Percentiles rank a stretch among this genome's conserved stretches.
phyloP scores from a whole-genome alignment of 2,329 filamentous ascomycete species.

The Phoma sp. region DNA sequence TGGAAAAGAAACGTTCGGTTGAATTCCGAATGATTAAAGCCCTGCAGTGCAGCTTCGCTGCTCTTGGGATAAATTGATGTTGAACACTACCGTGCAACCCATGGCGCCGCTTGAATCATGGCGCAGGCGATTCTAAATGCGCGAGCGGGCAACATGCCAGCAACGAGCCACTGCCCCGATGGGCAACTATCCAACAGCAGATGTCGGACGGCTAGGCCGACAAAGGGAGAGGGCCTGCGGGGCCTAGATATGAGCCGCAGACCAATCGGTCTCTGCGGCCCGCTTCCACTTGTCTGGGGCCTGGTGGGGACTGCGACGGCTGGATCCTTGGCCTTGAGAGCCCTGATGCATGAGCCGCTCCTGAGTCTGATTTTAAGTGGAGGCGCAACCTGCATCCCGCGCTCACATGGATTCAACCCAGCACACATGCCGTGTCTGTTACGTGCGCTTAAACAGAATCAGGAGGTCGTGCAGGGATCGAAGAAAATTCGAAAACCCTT shows the following conservation, averaged over 20 bases:
- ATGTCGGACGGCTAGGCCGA: conserved; percentile 7
- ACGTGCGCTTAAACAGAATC: conserved; percentile 1
- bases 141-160: conserved; percentile 12
- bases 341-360: conserved; percentile 8
- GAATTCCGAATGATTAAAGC: conserved; percentile 8
- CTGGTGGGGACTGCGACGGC: conserved; percentile 6
- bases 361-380: conserved; percentile 16
- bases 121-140: conserved; percentile 6
- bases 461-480: conserved; percentile 3
- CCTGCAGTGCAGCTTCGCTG: conserved; percentile 1
- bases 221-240: not conserved
- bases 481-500: conserved; percentile 3
- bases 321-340: conserved; percentile 18
- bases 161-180: conserved; percentile 4
- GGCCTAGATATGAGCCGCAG: not conserved
- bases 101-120: conserved; percentile 13
- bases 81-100: conserved; percentile 16
- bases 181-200: conserved; percentile 14
- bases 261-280: conserved; percentile 17
- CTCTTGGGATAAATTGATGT: conserved; percentile 6
- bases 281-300: conserved; percentile 14
- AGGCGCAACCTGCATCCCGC: conserved; percentile 11
- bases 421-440: conserved; percentile 12
- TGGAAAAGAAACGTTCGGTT: conserved; percentile 9
- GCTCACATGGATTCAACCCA: not conserved